These are phyloP conservation scores for Salix exigua DNA, from an alignment of 345 rosid genomes.

Conservation along the genomic window DNA sequence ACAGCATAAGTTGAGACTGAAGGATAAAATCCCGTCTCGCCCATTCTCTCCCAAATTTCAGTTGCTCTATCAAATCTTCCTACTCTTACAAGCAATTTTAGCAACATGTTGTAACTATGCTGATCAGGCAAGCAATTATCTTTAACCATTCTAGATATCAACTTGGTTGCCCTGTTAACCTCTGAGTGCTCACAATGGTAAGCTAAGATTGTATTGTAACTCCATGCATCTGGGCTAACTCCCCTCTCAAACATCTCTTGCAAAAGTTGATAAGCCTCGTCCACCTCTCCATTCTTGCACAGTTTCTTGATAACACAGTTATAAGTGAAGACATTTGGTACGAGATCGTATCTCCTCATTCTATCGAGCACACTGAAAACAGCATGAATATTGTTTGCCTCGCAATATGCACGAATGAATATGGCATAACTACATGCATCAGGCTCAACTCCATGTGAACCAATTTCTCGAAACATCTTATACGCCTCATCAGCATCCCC, in stretches of 20 bases:
- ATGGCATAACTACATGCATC: constrained; percentile 63
- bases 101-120: constrained; percentile 78
- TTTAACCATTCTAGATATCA: constrained; percentile 64
- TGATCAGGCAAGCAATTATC: constrained; percentile 51
- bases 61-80: constrained; percentile 74
- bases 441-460: constrained; percentile 44
- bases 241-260: constrained; percentile 62
- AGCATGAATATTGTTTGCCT: constrained; percentile 51
- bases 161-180: constrained; percentile 58
- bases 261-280: constrained; percentile 66
- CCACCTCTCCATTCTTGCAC: constrained; percentile 60
- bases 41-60: constrained; percentile 78
- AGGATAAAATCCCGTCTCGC: constrained; percentile 59
- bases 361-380: constrained; percentile 72
- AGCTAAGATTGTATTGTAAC: constrained; percentile 71
- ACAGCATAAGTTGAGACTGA: constrained; percentile 73
- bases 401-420: constrained; percentile 67
- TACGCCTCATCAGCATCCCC: constrained; percentile 62
- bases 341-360: constrained; percentile 58
- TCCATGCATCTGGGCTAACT: constrained; percentile 65
- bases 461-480: constrained; percentile 55
- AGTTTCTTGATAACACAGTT: constrained; percentile 66
- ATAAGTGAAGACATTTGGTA: constrained; percentile 74
- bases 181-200: constrained; percentile 74
- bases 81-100: constrained; percentile 57